phyloP scores from a whole-genome alignment of 164 flowering plant genomes.

The Annona cherimola region DNA sequence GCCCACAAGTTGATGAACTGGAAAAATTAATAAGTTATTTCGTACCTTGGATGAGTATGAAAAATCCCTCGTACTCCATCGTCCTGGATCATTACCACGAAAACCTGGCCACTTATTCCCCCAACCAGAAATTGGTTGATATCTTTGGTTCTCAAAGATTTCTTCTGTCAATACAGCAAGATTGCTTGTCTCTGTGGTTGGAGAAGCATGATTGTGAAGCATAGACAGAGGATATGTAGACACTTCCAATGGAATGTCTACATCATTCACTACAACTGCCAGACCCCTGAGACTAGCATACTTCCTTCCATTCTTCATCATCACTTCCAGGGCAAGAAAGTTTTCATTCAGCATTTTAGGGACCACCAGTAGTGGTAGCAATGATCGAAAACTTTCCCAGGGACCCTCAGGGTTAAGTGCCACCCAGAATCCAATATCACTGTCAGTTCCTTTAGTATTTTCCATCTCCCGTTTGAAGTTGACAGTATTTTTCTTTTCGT shows the following conservation, averaged over 20 bases:
- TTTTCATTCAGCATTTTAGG: constrained; percentile 58
- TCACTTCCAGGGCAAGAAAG: constrained; percentile 69
- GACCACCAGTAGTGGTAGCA: constrained; percentile 75
- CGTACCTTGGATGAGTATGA: constrained; percentile 66
- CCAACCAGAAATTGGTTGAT: constrained; percentile 67
- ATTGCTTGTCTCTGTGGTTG: constrained; percentile 16
- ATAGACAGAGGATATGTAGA: constrained; percentile 39
- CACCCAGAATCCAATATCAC: constrained; percentile 72
- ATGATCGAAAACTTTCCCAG: constrained; percentile 77
- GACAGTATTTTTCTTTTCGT: constrained; percentile 60
- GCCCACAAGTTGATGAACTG: not conserved
- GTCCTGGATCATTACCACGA: constrained; percentile 45
- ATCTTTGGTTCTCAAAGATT: constrained; percentile 64
- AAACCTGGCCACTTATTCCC: constrained; percentile 40
- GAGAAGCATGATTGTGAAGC: constrained; percentile 18
- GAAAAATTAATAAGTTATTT: not conserved
- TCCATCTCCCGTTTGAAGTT: constrained; percentile 39
- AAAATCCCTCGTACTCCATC: constrained; percentile 72
- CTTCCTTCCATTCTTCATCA: constrained; percentile 84
- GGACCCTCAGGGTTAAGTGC: constrained; percentile 59
- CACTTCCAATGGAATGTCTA: constrained; percentile 64
- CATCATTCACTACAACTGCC: constrained; percentile 71
- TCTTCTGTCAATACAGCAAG: constrained; percentile 43
- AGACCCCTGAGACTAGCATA: constrained; percentile 83
- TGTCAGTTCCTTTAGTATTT: constrained; percentile 30